phyloP scores from a whole-genome alignment of 495 filamentous ascomycete species.

The Neurospora sp. region DNA sequence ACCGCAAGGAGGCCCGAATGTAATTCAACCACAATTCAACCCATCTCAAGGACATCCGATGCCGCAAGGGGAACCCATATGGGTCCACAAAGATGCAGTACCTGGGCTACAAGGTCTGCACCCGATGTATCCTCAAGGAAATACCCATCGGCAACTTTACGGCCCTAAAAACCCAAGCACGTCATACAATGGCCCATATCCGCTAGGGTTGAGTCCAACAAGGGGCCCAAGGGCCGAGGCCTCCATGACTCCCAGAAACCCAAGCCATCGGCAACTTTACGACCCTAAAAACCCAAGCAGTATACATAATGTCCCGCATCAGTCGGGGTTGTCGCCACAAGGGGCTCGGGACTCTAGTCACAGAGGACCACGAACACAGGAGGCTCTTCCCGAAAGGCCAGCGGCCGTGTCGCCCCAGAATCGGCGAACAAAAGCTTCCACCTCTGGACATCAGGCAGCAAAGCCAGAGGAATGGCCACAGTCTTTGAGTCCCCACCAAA shows the following conservation, averaged over 20 bases:
- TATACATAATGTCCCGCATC: background rate
- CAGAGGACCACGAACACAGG: no score
- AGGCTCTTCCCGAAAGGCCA: no score
- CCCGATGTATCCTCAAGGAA: background rate
- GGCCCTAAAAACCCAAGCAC: background rate
- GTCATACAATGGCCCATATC: background rate
- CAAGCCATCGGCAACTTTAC: background rate
- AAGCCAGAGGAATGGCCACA: background rate
- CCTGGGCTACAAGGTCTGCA: background rate
- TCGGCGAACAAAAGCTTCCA: no score
- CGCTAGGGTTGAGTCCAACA: background rate
- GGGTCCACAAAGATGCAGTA: background rate
- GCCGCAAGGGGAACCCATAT: background rate
- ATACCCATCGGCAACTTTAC: background rate
- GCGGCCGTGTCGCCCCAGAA: no score
- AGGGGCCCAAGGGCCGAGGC: background rate
- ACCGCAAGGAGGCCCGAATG: background rate
- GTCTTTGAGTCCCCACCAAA: background rate
- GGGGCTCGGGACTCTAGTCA: no score
- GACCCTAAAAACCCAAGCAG: background rate
- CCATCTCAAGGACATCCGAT: background rate
- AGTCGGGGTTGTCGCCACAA: background rate
- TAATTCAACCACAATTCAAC: background rate
- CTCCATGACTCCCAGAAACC: background rate
- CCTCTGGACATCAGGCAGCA: no score